Conservation (phyloP, 352 stramenopile genomes). For the Phytophthora brassicae region DNA sequence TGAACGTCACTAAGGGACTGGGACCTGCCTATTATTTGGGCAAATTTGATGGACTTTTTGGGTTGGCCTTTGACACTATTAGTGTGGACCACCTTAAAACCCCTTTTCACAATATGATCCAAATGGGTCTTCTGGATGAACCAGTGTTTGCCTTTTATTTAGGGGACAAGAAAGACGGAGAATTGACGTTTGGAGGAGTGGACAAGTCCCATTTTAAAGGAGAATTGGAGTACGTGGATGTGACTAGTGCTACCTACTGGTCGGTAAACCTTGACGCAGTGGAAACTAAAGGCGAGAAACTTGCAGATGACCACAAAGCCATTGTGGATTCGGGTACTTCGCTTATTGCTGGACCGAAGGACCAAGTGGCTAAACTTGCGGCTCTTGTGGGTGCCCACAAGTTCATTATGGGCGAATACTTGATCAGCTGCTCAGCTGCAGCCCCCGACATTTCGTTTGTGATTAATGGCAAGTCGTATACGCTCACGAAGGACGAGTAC, state of each 20-base stretch:
- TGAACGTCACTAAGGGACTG: constrained; percentile 95
- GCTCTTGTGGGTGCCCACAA: constrained; percentile 84
- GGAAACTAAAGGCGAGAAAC: constrained; percentile 55
- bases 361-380: constrained; percentile 88
- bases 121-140: constrained; percentile 84
- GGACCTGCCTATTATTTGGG: constrained; percentile 93
- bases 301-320: constrained; percentile 63
- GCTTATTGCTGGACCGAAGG: constrained; percentile 92
- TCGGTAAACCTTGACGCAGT: constrained; percentile 73
- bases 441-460: constrained; percentile 93
- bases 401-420: constrained; percentile 94
- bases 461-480: constrained; percentile 91
- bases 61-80: constrained; percentile 95
- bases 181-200: constrained; percentile 78
- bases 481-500: constrained; percentile 92
- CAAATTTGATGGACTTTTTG: constrained; percentile 98
- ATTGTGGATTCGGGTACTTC: constrained; percentile 97
- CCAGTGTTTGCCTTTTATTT: constrained; percentile 97
- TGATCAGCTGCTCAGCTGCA: constrained; percentile 91
- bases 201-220: constrained; percentile 93
- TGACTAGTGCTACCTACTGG: constrained; percentile 75
- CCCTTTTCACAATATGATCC: constrained; percentile 93
- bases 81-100: constrained; percentile 92
- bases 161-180: constrained; percentile 80
- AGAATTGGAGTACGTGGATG: constrained; percentile 91